A percentile compares a stretch with the other conserved stretches of the same genome.
Conservation (phyloP, 1,284 basidiomycete species). For the Abortiporus biennis region DNA sequence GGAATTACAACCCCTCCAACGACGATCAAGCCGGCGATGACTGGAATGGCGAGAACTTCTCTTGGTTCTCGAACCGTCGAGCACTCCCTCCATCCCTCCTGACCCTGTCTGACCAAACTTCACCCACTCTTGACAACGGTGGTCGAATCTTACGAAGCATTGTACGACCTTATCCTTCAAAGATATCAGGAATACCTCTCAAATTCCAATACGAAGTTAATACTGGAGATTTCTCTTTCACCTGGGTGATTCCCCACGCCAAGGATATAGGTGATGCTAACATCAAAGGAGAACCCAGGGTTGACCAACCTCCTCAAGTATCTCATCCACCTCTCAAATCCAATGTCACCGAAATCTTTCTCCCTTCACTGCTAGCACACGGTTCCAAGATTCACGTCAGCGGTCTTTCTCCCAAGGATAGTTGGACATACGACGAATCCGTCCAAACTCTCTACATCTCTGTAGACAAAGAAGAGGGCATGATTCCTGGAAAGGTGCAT, state of each 20-base stretch:
- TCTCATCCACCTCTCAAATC: conserved; percentile 36
- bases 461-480: conserved; percentile 25
- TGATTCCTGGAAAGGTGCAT: conserved; percentile 38
- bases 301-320: conserved; percentile 31
- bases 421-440: conserved; percentile 45
- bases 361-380: conserved; percentile 58
- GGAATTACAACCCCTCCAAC: conserved; percentile 94
- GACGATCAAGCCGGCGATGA: conserved; percentile 75
- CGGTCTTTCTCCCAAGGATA: conserved; percentile 44
- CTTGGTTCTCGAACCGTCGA: conserved; percentile 76
- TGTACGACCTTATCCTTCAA: conserved; percentile 76
- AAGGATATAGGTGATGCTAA: conserved; percentile 7
- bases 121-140: conserved; percentile 71
- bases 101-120: conserved; percentile 44
- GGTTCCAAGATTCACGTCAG: conserved; percentile 51
- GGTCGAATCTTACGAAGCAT: conserved; percentile 73
- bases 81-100: conserved; percentile 46
- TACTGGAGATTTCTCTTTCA: conserved; percentile 54
- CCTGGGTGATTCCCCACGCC: conserved; percentile 45
- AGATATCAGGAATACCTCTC: conserved; percentile 68
- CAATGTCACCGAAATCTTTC: conserved; percentile 74
- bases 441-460: conserved; percentile 67
- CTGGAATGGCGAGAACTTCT: conserved; percentile 97
- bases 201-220: conserved; percentile 69
- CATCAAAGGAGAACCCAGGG: conserved; percentile 11